phyloP scores from a whole-genome alignment of 1,139 yeast genomes.

The Kluyveromyces marxianus region DNA sequence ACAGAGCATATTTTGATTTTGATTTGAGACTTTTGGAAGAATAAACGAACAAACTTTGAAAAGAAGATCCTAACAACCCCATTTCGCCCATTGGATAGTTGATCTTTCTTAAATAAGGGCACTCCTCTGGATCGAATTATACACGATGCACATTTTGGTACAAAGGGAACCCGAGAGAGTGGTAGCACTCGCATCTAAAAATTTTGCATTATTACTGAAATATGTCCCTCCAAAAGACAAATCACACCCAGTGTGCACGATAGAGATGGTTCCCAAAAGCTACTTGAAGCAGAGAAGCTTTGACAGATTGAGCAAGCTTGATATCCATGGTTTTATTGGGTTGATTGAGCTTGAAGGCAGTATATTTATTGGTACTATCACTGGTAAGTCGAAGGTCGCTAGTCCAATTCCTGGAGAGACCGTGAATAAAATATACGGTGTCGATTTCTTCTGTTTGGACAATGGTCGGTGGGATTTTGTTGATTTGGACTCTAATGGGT shows the following conservation, averaged over 20 bases:
- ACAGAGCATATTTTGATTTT: too few species aligned
- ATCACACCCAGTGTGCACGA: constrained; percentile 22
- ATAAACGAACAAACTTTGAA: too few species aligned
- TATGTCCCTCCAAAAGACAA: constrained; percentile 12
- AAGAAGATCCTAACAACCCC: not conserved
- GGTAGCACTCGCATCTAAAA: constrained; percentile 26
- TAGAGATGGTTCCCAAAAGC: constrained; percentile 25
- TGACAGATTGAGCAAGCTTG: constrained; percentile 45
- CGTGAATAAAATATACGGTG: constrained; percentile 71
- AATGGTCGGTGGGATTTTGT: constrained; percentile 73
- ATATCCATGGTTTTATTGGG: constrained; percentile 79
- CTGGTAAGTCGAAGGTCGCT: constrained; percentile 74
- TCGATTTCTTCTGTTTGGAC: constrained; percentile 76
- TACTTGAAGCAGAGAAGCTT: constrained; percentile 29
- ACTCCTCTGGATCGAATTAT: too few species aligned
- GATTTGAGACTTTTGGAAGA: too few species aligned
- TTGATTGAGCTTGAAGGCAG: constrained; percentile 61
- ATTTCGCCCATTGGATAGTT: not conserved
- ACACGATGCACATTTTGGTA: constrained; percentile 20
- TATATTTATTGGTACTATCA: constrained; percentile 70
- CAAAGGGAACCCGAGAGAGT: constrained; percentile 24
- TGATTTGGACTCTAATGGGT: constrained; percentile 58
- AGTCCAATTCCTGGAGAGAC: constrained; percentile 72
- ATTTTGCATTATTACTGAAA: constrained; percentile 24
- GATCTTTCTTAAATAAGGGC: not conserved